Percentiles rank a stretch among this genome's conserved stretches.
Conservation (phyloP, 805 yeast species). For the Nakazawaea wickerhamii region DNA sequence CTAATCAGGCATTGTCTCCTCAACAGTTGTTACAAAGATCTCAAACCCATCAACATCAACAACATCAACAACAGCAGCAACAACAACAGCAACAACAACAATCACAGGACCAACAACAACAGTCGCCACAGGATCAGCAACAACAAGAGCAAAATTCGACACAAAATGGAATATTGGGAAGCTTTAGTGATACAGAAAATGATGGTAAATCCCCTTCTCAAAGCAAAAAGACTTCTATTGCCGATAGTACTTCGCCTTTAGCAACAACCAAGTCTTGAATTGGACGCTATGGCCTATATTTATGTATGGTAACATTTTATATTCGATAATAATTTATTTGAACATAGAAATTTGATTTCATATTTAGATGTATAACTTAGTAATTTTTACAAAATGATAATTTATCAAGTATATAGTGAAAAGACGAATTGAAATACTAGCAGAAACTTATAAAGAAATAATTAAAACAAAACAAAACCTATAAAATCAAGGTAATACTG, state of each 20-base stretch:
- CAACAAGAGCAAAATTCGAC: neutral
- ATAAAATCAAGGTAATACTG: neutral
- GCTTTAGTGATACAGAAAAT: neutral
- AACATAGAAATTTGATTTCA: too few relatives aligned
- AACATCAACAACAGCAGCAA: slow-evolving; percentile 11
- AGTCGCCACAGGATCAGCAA: neutral
- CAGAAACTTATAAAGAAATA: too few relatives aligned
- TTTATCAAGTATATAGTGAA: too few relatives aligned
- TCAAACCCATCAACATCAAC: slow-evolving; percentile 1
- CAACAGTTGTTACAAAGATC: slow-evolving; percentile 7
- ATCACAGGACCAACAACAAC: slow-evolving; percentile 12
- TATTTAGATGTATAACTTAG: too few relatives aligned
- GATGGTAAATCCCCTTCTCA: neutral
- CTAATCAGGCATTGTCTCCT: slow-evolving; percentile 15
- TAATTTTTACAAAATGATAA: too few relatives aligned
- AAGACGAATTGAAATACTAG: too few relatives aligned
- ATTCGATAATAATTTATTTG: too few relatives aligned
- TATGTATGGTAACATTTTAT: too few relatives aligned
- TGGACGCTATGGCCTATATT: too few relatives aligned
- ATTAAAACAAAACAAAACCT: neutral
- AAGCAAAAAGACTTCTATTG: slow-evolving; percentile 1
- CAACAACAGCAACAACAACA: slow-evolving; percentile 13
- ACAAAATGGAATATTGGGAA: neutral
- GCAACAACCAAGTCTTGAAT: slow-evolving; percentile 1
- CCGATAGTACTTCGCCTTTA: slow-evolving; percentile 3